Conservation (phyloP, 441 rosid genomes). For the Flueggea neowawraea region DNA sequence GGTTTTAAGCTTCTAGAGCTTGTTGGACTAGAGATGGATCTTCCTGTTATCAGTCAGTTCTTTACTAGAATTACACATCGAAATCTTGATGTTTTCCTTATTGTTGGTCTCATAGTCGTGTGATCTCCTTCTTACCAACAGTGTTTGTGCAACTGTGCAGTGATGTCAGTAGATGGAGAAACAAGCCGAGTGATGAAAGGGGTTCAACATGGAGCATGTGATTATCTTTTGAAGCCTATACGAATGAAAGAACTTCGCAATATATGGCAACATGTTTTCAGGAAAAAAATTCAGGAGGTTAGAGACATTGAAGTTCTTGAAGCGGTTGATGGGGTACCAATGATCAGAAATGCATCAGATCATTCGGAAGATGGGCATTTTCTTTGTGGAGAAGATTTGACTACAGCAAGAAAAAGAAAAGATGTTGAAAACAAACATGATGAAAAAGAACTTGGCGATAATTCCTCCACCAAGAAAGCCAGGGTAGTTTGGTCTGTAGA, state of each 20-base stretch:
- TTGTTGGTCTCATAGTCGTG: background rate
- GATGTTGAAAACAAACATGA: slow-evolving; percentile 18
- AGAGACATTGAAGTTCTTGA: slow-evolving; percentile 23
- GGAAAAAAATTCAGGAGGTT: slow-evolving; percentile 43
- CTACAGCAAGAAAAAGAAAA: slow-evolving; percentile 14
- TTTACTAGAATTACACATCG: slow-evolving; percentile 6
- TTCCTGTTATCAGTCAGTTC: slow-evolving; percentile 60
- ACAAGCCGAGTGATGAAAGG: slow-evolving; percentile 44
- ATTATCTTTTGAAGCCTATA: slow-evolving; percentile 69
- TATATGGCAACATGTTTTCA: slow-evolving; percentile 59
- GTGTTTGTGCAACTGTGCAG: slow-evolving; percentile 28
- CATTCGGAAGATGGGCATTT: slow-evolving; percentile 13
- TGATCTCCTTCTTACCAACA: slow-evolving; percentile 18
- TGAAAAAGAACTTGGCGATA: slow-evolving; percentile 19
- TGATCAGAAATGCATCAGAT: slow-evolving; percentile 21
- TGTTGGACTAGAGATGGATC: slow-evolving; percentile 49
- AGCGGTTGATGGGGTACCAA: slow-evolving; percentile 26
- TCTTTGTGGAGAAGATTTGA: slow-evolving; percentile 20
- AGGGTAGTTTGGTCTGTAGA: slow-evolving; percentile 65
- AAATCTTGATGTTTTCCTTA: background rate
- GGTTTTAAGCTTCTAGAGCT: slow-evolving; percentile 61
- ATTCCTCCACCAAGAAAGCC: slow-evolving; percentile 36
- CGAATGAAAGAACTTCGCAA: slow-evolving; percentile 44
- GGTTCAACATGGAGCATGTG: slow-evolving; percentile 60
- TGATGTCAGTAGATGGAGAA: slow-evolving; percentile 67